Base-by-base conservation (phyloP, 495 filamentous ascomycete genomes). In the Aspergillus diversus region DNA sequence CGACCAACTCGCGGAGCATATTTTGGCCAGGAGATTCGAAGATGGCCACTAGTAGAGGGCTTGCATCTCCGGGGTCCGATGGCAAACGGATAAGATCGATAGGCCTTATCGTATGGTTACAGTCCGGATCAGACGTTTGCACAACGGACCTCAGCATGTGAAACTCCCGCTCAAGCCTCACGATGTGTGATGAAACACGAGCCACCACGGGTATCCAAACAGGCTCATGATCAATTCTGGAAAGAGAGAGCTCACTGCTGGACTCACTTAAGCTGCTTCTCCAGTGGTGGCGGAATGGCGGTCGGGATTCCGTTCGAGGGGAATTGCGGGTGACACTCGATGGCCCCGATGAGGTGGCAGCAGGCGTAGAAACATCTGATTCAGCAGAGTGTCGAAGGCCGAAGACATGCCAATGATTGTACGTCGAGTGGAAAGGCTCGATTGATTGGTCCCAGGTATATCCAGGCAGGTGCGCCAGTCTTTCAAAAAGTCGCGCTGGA, bases 161-260 rank as follows among this genome's bases (percentile, higher is more conserved):
- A 70, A 88, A 96, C 69, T 92, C 88, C 55, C 92, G 84, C 76
- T 97, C 93, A 52, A 96, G 83, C 17, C 92, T 84, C 48, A 96
- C 81, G 12, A 86, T 80, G 73, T 96, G 91, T 57, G 83, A 87
- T 0, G 93, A 96, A 33, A 96, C 81, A 9, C 91, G 83, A 48
- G 91, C 92, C 33, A 96, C 77, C 13, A 97, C 87, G 4, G 77
- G 76, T 9, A 74, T 74, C 73, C 73, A 83, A 54, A 75, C 63
- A 37, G 68, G 68, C 49, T 84, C 82, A 27, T 75, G 75, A 7
- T 81, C 80, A 16, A 66, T 68, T 53, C 73, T 74, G 4, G 69
- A 72, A 1, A 79, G 61, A 3, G 74, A 77, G 0, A 77, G 43
- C 27, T 86, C 83, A 62, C 83, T 84, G 58, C 78, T 80, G 15